Conservation (phyloP, 1,284 basidiomycete genomes). For the Agroathelia rolfsii region DNA sequence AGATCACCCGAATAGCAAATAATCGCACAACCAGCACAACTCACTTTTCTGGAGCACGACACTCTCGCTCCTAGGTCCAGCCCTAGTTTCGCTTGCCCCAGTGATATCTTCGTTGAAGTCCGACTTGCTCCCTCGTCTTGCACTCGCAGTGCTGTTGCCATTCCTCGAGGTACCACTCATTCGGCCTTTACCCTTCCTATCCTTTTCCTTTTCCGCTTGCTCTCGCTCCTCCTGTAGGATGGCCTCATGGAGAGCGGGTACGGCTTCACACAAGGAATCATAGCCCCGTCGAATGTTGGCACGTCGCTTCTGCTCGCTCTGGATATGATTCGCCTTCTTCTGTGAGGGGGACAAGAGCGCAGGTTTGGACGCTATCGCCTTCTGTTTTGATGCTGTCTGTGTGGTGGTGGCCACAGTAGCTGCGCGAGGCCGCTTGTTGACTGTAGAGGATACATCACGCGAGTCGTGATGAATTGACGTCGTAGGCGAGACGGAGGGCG, state of each 20-base stretch:
- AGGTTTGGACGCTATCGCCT: slow-evolving; percentile 15
- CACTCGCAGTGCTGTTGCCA: slow-evolving; percentile 14
- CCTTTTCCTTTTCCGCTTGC: slow-evolving; percentile 21
- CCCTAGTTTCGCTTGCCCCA: slow-evolving; percentile 67
- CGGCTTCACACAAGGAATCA: slow-evolving; percentile 71
- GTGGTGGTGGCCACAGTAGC: slow-evolving; percentile 4
- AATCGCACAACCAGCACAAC: slow-evolving; percentile 20
- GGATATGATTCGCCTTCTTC: slow-evolving; percentile 91
- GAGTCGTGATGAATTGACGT: slow-evolving; percentile 1
- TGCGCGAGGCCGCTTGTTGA: slow-evolving; percentile 2
- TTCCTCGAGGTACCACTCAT: too few species aligned
- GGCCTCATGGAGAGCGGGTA: slow-evolving; percentile 72
- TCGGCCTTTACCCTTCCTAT: slow-evolving; percentile 10
- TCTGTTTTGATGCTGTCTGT: not conserved
- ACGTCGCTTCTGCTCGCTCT: slow-evolving; percentile 83
- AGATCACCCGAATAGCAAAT: slow-evolving; percentile 6
- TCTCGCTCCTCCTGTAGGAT: slow-evolving; percentile 57
- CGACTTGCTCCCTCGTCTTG: slow-evolving; percentile 21
- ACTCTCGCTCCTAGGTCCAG: slow-evolving; percentile 79
- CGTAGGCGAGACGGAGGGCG: slow-evolving; percentile 1
- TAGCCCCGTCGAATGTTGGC: slow-evolving; percentile 85
- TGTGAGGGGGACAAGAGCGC: slow-evolving; percentile 64
- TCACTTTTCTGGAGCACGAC: slow-evolving; percentile 76
- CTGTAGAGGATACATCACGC: not conserved
- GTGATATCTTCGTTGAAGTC: slow-evolving; percentile 28